A percentile compares a stretch with the other conserved stretches of the same genome.
Evolutionary conservation across 768 basidiomycete genomes (phyloP).

Genomic region (Lentinula guzmanii): DNA sequence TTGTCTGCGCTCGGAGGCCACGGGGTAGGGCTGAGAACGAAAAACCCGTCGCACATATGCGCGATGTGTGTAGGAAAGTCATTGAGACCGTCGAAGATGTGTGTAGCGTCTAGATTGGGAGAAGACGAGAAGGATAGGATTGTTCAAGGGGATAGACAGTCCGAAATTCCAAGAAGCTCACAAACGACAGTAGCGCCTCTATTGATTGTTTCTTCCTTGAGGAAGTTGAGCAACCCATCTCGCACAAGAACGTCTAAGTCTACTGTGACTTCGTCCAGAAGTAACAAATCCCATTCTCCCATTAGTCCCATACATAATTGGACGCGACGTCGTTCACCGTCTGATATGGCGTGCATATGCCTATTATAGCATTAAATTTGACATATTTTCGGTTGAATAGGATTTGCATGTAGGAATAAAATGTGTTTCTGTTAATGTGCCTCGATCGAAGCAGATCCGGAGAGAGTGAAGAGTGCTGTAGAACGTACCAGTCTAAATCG

Average conservation of each 20-base stretch:
- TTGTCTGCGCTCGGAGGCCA: conserved; percentile 51
- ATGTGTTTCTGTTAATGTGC: conserved; percentile 20
- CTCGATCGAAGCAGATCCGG: too few species aligned
- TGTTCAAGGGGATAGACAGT: too few species aligned
- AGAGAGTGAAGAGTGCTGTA: too few species aligned
- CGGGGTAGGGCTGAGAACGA: conserved; percentile 57
- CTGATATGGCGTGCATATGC: conserved; percentile 59
- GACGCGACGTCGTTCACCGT: conserved; percentile 80
- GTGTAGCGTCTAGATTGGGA: conserved; percentile 72
- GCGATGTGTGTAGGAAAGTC: conserved; percentile 91
- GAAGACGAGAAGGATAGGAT: neutral
- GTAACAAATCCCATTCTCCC: conserved; percentile 87
- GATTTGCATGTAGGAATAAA: too few species aligned
- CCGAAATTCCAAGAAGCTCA: conserved; percentile 22
- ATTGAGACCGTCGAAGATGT: conserved; percentile 42
- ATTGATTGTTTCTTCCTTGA: conserved; percentile 72
- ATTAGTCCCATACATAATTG: conserved; percentile 94
- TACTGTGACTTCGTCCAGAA: conserved; percentile 96
- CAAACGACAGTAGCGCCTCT: conserved; percentile 88
- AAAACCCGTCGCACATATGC: conserved; percentile 83
- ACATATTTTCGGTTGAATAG: neutral
- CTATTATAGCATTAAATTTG: neutral
- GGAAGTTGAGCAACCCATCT: conserved; percentile 82
- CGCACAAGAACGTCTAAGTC: conserved; percentile 96
- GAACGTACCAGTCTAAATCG: conserved; percentile 96